phyloP scores from a whole-genome alignment of 2,329 filamentous ascomycete species.

The Aspergillus awamori region DNA sequence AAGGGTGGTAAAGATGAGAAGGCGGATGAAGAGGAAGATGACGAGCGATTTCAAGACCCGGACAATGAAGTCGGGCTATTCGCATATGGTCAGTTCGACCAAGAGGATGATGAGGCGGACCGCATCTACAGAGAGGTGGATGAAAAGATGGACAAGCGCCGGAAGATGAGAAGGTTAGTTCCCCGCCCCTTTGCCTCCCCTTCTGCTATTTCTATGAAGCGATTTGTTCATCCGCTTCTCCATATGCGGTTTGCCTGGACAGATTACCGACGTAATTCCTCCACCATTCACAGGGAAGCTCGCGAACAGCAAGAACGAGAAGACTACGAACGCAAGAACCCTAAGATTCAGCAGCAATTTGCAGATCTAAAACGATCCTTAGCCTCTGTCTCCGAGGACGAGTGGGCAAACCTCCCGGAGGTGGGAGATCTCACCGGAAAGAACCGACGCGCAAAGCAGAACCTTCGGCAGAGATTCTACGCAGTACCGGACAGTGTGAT shows the following conservation, averaged over 20 bases:
- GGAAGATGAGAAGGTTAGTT: slow-evolving; percentile 84
- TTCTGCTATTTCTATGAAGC: slow-evolving; percentile 40
- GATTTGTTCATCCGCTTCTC: slow-evolving; percentile 67
- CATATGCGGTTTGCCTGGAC: slow-evolving; percentile 62
- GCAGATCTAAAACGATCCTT: slow-evolving; percentile 91
- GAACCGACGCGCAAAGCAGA: slow-evolving; percentile 82
- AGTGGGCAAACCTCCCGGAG: slow-evolving; percentile 94
- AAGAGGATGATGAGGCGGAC: slow-evolving; percentile 97
- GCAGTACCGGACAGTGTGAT: slow-evolving; percentile 96
- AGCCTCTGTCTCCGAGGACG: slow-evolving; percentile 85
- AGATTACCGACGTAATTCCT: slow-evolving; percentile 74
- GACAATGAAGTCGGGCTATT: slow-evolving; percentile 97
- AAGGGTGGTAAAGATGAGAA: slow-evolving; percentile 64
- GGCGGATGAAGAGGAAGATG: slow-evolving; percentile 72
- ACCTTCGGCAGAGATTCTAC: slow-evolving; percentile 83
- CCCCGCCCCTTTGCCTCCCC: slow-evolving; percentile 24
- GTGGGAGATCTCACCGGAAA: slow-evolving; percentile 96
- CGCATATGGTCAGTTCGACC: slow-evolving; percentile 91
- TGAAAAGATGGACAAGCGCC: slow-evolving; percentile 90
- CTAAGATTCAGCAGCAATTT: slow-evolving; percentile 97
- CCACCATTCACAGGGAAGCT: slow-evolving; percentile 75
- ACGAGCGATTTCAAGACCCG: slow-evolving; percentile 88
- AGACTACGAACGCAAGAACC: slow-evolving; percentile 95
- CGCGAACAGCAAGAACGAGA: slow-evolving; percentile 88
- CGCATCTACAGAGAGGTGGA: slow-evolving; percentile 94